These are phyloP conservation scores for Papiliotrema flavescens DNA, from an alignment of 1,284 basidiomycete genomes.

Conservation along the genomic window DNA sequence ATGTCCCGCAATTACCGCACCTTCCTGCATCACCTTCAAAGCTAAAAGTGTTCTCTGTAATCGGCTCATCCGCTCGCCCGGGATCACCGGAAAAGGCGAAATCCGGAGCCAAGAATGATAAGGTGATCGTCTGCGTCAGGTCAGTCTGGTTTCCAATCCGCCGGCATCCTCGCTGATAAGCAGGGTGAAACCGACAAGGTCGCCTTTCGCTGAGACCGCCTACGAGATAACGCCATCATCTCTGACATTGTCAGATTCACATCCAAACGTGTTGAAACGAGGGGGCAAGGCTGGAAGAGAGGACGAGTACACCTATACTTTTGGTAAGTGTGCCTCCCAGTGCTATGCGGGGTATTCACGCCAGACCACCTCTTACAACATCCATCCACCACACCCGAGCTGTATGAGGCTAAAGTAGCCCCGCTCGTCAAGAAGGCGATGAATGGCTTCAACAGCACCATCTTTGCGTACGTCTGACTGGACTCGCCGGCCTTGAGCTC, in stretches of 20 bases:
- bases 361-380: slow-evolving; percentile 48
- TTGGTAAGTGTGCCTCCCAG: slow-evolving; percentile 30
- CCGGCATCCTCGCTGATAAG: neutral
- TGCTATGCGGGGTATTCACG: neutral
- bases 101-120: slow-evolving; percentile 21
- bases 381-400: slow-evolving; percentile 45
- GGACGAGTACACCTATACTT: slow-evolving; percentile 44
- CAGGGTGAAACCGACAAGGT: slow-evolving; percentile 44
- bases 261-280: slow-evolving; percentile 46
- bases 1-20: neutral
- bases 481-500: neutral
- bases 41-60: neutral
- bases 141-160: slow-evolving; percentile 13
- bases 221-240: slow-evolving; percentile 40
- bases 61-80: too few relatives aligned
- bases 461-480: slow-evolving; percentile 43
- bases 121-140: slow-evolving; percentile 47
- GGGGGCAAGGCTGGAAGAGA: slow-evolving; percentile 47
- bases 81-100: neutral
- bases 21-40: neutral
- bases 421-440: slow-evolving; percentile 54
- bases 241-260: slow-evolving; percentile 38
- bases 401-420: slow-evolving; percentile 53
- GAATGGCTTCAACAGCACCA: slow-evolving; percentile 58
- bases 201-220: slow-evolving; percentile 30